Percentiles rank a stretch among this genome's conserved stretches.
phyloP scores from a whole-genome alignment of 805 yeast genomes.

The Candida xiaguanensis region DNA sequence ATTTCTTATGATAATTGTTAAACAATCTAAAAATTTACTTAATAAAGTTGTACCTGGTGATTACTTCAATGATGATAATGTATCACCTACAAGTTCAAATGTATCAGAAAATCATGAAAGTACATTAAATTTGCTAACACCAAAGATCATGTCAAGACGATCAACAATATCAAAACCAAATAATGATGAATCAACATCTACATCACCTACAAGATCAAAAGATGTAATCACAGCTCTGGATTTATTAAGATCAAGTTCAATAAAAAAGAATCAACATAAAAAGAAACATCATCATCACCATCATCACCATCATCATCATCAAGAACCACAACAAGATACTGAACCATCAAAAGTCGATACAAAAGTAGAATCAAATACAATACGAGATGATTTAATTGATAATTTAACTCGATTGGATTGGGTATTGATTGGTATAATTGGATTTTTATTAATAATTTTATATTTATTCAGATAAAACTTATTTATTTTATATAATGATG shows the following conservation, averaged over 20 bases:
- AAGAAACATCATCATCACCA: slow-evolving; percentile 1
- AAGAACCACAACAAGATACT: background rate
- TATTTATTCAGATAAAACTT: background rate
- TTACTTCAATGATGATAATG: background rate
- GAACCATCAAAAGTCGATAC: background rate
- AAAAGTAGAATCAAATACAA: background rate
- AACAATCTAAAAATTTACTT: slow-evolving; percentile 5
- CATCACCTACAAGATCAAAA: slow-evolving; percentile 3
- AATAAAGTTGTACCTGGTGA: slow-evolving; percentile 8
- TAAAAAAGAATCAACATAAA: background rate
- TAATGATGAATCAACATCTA: background rate
- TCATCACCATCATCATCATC: background rate
- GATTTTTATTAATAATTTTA: background rate
- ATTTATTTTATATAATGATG: background rate
- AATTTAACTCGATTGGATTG: background rate
- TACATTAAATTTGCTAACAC: background rate
- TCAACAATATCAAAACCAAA: slow-evolving; percentile 1
- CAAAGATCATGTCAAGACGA: background rate
- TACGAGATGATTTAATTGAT: background rate
- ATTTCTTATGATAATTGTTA: slow-evolving; percentile 3
- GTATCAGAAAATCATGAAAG: background rate
- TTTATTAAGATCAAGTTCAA: slow-evolving; percentile 1
- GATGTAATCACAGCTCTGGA: background rate
- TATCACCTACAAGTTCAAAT: background rate
- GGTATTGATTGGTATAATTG: slow-evolving; percentile 2